Conservation (phyloP, 2,329 filamentous ascomycete species). For the Paramyrothecium sp. region DNA sequence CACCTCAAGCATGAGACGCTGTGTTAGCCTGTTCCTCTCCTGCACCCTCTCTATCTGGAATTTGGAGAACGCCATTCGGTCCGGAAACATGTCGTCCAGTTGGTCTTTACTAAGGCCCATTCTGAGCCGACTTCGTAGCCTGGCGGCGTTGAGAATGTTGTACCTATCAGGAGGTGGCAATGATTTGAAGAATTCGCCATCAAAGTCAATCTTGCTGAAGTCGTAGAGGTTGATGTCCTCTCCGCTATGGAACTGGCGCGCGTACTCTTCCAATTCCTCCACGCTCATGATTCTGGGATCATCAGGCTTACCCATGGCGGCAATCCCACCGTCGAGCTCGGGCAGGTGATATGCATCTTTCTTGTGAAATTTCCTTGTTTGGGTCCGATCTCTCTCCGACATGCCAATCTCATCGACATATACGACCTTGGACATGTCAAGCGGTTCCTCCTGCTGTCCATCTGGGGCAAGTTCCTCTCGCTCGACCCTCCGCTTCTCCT, state of each 20-base stretch:
- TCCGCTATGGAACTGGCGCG: conserved; percentile 84
- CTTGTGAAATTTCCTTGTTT: conserved; percentile 78
- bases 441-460: conserved; percentile 56
- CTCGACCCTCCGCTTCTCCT: conserved; percentile 56
- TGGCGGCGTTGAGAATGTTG: conserved; percentile 94
- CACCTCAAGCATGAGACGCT: conserved; percentile 90
- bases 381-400: conserved; percentile 70
- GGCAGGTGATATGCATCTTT: conserved; percentile 95
- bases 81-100: conserved; percentile 92
- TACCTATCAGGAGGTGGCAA: conserved; percentile 88
- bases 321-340: conserved; percentile 75
- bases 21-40: conserved; percentile 91
- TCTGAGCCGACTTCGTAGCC: conserved; percentile 80
- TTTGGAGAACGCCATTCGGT: conserved; percentile 93
- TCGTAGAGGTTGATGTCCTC: conserved; percentile 92
- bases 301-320: conserved; percentile 83
- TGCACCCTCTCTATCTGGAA: conserved; percentile 95
- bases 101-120: conserved; percentile 98
- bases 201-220: conserved; percentile 98
- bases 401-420: conserved; percentile 91
- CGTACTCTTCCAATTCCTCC: conserved; percentile 91
- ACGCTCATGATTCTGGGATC: conserved; percentile 96
- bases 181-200: conserved; percentile 92
- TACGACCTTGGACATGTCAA: conserved; percentile 67
- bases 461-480: conserved; percentile 42